These are phyloP conservation scores for Neonectria sp. DNA, from an alignment of 2,329 filamentous ascomycete genomes.

Conservation along the genomic window DNA sequence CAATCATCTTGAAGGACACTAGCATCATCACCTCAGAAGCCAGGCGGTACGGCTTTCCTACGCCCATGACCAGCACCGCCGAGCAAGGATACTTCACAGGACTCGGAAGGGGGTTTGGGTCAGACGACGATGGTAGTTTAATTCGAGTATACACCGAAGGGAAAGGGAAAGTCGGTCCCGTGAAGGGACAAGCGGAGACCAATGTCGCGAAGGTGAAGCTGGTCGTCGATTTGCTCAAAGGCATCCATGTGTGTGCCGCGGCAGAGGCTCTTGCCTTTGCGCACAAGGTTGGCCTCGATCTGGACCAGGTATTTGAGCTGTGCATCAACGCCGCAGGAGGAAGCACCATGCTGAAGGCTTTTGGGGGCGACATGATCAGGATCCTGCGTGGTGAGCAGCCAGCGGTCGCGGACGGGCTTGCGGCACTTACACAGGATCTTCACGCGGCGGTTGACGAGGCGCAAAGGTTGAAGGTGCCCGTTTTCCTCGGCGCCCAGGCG, in stretches of 20 bases:
- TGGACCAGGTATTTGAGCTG: slow-evolving; percentile 35
- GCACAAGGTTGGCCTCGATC: slow-evolving; percentile 32
- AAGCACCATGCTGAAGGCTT: slow-evolving; percentile 21
- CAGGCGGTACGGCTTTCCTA: slow-evolving; percentile 69
- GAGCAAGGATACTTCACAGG: slow-evolving; percentile 77
- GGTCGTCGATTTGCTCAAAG: slow-evolving; percentile 31
- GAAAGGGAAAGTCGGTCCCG: slow-evolving; percentile 3
- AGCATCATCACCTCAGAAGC: slow-evolving; percentile 79
- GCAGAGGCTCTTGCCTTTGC: slow-evolving; percentile 36
- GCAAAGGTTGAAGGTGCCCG: slow-evolving; percentile 30
- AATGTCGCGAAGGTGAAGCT: slow-evolving; percentile 20
- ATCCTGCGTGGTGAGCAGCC: slow-evolving; percentile 20
- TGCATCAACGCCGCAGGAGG: slow-evolving; percentile 36
- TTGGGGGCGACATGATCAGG: slow-evolving; percentile 26
- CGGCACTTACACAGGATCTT: slow-evolving; percentile 12
- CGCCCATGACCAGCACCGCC: slow-evolving; percentile 72
- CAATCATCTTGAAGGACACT: slow-evolving; percentile 73
- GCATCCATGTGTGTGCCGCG: slow-evolving; percentile 33
- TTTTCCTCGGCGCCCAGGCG: slow-evolving; percentile 29
- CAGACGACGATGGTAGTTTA: slow-evolving; percentile 30
- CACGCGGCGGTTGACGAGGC: slow-evolving; percentile 30
- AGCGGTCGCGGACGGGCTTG: slow-evolving; percentile 5
- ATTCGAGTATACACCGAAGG: slow-evolving; percentile 32
- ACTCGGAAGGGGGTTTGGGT: slow-evolving; percentile 66
- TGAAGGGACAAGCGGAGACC: background rate